Evolutionary conservation across 2,329 filamentous ascomycete species (phyloP), one percentile per base, ranked within the genome.

Genomic region (Colletotrichum sp.): DNA sequence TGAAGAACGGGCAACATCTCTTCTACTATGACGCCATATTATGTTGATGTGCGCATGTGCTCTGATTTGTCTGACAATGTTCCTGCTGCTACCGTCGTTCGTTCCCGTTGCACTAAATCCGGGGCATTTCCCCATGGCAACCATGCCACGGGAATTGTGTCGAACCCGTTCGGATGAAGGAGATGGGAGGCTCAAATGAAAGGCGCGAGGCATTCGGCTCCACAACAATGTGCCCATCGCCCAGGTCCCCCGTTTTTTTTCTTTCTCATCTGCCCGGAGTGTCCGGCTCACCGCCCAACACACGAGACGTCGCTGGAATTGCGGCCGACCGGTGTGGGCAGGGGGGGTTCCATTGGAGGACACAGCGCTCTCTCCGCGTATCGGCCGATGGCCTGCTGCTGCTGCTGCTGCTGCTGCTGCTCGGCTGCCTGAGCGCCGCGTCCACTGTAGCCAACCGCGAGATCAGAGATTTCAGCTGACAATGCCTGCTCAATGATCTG

Each of bases 1-100:
- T 90, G 89, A 90, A 90, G 87, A 87, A 87, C 82, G 82, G 86
- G 87, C 85, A 79, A 90, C 87, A 89, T 86, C 44, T 65, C 76
- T 4, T 21, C 9, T 12, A 68, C 24, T 4, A 55, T 34, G 28
- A 59, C 49, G 55, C 24, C 21, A 26, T 24, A 16, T 10, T 15
- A 59, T 59, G 55, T 28, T 59, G 9, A 18, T 28, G 21, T 24
- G 24, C 21, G 21, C 18, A 18, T 44, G 39, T 44, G 24, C 16
- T 26, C 55, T 21, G 18, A 24, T 59, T 18, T 18, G 21, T 28
- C 26, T 18, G 26, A 18, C 26, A 8, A 13, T n/a, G 16, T 60
- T 28, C 44, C 30, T 60, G 26, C 21, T 10, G 15, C 57, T 10
- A n/a, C 44, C 18, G 24, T 32, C n/a, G 69, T 66, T 52, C 63